A percentile compares a stretch with the other conserved stretches of the same genome.
Conservation (phyloP, 306 rosid species). For the Castanospermum australe region DNA sequence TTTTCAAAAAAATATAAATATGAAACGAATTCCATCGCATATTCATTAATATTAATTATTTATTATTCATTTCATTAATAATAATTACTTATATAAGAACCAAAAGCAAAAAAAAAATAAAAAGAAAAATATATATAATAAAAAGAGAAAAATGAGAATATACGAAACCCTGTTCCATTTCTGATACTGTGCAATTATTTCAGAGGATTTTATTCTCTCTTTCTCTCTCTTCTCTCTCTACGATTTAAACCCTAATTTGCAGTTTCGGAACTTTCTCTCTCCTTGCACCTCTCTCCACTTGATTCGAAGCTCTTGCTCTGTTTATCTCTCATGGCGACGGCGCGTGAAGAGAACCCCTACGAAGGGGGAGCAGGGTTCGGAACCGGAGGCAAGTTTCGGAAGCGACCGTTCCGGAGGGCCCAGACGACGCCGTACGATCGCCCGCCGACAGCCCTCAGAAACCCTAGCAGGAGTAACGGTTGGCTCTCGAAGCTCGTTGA, state of each 20-base stretch:
- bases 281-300: not conserved
- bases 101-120: too few relatives aligned
- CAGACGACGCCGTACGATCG: constrained; percentile 88
- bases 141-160: too few relatives aligned
- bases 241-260: constrained; percentile 58
- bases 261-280: constrained; percentile 14
- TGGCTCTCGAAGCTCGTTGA: constrained; percentile 89
- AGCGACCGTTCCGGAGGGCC: constrained; percentile 52
- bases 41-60: too few relatives aligned
- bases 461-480: constrained; percentile 48
- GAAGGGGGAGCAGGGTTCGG: constrained; percentile 50
- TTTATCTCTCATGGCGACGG: constrained; percentile 62
- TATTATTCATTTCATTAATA: too few relatives aligned
- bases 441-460: constrained; percentile 59
- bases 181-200: not conserved
- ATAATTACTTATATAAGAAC: too few relatives aligned
- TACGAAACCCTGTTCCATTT: too few relatives aligned
- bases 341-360: constrained; percentile 65
- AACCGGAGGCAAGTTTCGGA: constrained; percentile 75
- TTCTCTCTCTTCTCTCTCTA: not conserved
- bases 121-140: too few relatives aligned
- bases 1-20: too few relatives aligned
- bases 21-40: too few relatives aligned
- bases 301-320: constrained; percentile 19
- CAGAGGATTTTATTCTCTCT: not conserved